Evolutionary conservation across 345 rosid species (phyloP), one percentile per base, ranked within the genome.

Genomic region (Arabis alpina): DNA sequence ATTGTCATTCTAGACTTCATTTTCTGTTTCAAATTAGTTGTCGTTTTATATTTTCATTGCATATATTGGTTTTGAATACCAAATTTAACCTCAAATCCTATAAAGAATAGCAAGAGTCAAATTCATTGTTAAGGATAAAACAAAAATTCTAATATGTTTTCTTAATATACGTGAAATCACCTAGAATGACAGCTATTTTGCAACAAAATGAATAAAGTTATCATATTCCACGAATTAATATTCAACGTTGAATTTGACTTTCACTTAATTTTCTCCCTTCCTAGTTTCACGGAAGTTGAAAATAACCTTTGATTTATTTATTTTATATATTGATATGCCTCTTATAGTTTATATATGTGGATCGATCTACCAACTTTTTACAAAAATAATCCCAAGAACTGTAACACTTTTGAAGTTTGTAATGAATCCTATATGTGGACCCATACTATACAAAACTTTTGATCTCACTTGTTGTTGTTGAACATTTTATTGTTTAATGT

Each of bases 351-450:
- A 42, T 43, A 42, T 55, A 41, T 52, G 4, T 28, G 32, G 32
- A 28, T 28, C 23, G 6, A 74, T 66, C 73, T 74, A 50, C 67
- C 62, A 67, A 51, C 73, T 53, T 60, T 60, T 60, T n/a, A 1
- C 3, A 13, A 34, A 57, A 40, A 64, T 64, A 56, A 72, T 72
- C 76, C 64, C 70, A 72, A 64, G 25, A 55, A 36, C 8, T 64
- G 5, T 28, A 12, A 56, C 47, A 37, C 48, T 66, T 51, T 64
- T 41, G 7, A 42, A 40, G 39, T 58, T 74, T 11, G 43, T 66
- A 40, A 66, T 66, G 14, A 58, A 60, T 66, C 51, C 27, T 40
- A 42, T 5, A 54, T 13, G 30, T 68, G 74, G 74, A 75, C 74
- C 74, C 62, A 40, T 32, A 10, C 16, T 75, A 36, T 36, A 32